Evolutionary conservation across 768 basidiomycete genomes (phyloP).

Genomic region (Agaricus subrufescens): DNA sequence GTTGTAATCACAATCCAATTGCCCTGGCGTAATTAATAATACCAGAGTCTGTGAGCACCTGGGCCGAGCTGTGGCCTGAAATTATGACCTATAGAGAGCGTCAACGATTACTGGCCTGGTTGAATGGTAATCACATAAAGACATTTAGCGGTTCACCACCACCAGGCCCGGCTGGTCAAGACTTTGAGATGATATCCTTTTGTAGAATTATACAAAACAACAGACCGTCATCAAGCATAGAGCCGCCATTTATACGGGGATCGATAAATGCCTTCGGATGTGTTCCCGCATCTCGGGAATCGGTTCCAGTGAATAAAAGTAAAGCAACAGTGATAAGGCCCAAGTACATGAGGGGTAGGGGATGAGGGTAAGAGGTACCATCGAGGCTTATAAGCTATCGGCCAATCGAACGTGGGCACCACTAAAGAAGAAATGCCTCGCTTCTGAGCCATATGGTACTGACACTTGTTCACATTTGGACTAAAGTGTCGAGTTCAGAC

Average conservation of each 20-base stretch:
- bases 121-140: constrained; percentile 38
- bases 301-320: background rate
- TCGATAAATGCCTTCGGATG: constrained; percentile 31
- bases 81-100: constrained; percentile 45
- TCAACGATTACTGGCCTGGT: background rate
- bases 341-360: constrained; percentile 2
- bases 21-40: constrained; percentile 56
- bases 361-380: background rate
- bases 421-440: background rate
- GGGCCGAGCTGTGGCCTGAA: constrained; percentile 55
- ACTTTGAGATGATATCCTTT: background rate
- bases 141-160: constrained; percentile 76
- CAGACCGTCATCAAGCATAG: constrained; percentile 56
- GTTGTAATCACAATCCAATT: constrained; percentile 49
- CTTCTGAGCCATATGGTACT: constrained; percentile 3
- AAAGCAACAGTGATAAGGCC: background rate
- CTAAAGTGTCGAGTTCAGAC: background rate
- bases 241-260: constrained; percentile 49
- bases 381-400: constrained; percentile 1
- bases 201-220: background rate
- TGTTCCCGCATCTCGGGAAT: background rate
- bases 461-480: background rate
- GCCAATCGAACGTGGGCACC: background rate
- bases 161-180: constrained; percentile 24
- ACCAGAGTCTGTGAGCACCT: constrained; percentile 51